These are phyloP conservation scores for Dictyostelium firmibasis DNA, from an alignment of 78 protist genomes.

Conservation along the genomic window DNA sequence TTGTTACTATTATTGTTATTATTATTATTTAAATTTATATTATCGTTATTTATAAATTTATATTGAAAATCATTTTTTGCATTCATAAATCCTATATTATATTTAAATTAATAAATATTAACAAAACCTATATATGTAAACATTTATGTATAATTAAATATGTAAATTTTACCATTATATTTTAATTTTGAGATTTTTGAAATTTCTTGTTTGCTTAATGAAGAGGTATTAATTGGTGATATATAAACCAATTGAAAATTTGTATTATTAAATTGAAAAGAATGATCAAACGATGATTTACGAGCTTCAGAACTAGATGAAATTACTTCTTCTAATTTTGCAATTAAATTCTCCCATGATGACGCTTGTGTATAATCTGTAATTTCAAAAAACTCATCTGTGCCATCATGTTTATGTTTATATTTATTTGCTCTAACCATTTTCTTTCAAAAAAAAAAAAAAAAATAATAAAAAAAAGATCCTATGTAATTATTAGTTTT, in stretches of 20 bases:
- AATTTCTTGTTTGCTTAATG: not conserved
- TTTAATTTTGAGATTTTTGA: not conserved
- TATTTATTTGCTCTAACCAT: not conserved
- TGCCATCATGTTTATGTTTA: constrained; percentile 40
- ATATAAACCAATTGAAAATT: constrained; percentile 58
- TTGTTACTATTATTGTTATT: not conserved
- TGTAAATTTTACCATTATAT: constrained; percentile 1
- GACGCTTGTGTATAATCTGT: constrained; percentile 69
- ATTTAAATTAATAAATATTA: too few relatives aligned
- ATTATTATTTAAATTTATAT: not conserved
- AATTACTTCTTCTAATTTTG: constrained; percentile 39
- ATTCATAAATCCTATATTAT: constrained; percentile 32
- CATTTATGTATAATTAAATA: too few relatives aligned
- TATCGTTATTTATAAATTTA: constrained; percentile 14
- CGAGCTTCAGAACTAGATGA: not conserved
- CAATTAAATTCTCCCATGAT: constrained; percentile 53
- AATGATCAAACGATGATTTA: constrained; percentile 28
- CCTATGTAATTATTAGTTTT: too few relatives aligned
- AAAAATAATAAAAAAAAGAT: too few relatives aligned
- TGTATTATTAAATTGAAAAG: constrained; percentile 7
- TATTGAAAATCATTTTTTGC: constrained; percentile 71
- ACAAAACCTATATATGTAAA: too few relatives aligned
- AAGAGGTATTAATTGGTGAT: not conserved
- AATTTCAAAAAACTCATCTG: constrained; percentile 64
- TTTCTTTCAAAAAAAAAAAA: not conserved